These are phyloP conservation scores for Periglandula ipomoeae DNA, from an alignment of 2,329 filamentous ascomycete species.

Conservation along the genomic window DNA sequence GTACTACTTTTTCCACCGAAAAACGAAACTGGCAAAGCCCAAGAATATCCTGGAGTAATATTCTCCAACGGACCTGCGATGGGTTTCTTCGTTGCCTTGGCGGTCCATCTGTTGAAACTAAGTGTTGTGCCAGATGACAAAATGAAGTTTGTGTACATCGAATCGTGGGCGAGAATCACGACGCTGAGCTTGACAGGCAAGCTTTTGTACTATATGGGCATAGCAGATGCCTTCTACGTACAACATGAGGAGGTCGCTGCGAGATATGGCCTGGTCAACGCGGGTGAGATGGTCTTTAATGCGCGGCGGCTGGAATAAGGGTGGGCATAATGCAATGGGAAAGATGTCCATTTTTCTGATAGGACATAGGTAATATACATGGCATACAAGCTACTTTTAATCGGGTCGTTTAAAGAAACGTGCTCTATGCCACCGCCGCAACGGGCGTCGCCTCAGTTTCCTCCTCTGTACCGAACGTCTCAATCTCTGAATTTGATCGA, in stretches of 20 bases:
- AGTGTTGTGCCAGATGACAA: slow-evolving; percentile 36
- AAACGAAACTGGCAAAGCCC: slow-evolving; percentile 13
- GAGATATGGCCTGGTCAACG: slow-evolving; percentile 29
- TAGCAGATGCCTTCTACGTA: slow-evolving; percentile 73
- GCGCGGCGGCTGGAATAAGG: slow-evolving; percentile 17
- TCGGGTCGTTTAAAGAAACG: neutral
- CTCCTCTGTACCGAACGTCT: slow-evolving; percentile 29
- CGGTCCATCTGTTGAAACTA: slow-evolving; percentile 38
- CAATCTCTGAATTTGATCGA: slow-evolving; percentile 31
- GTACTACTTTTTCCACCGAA: slow-evolving; percentile 37
- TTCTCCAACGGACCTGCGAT: slow-evolving; percentile 86
- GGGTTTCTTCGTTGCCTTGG: slow-evolving; percentile 61
- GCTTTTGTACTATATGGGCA: slow-evolving; percentile 51
- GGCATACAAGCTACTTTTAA: slow-evolving; percentile 10
- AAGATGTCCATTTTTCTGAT: neutral
- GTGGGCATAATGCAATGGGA: neutral
- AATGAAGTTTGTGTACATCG: slow-evolving; percentile 75
- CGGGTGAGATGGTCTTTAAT: slow-evolving; percentile 32
- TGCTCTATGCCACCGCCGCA: slow-evolving; percentile 10
- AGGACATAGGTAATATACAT: slow-evolving; percentile 14
- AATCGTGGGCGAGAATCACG: slow-evolving; percentile 83
- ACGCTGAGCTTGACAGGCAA: slow-evolving; percentile 78
- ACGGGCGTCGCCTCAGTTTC: slow-evolving; percentile 18
- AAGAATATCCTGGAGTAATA: slow-evolving; percentile 60
- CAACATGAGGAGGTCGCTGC: slow-evolving; percentile 63